Evolutionary conservation across 1,284 basidiomycete species (phyloP).

Genomic region (Coniophora puteana): DNA sequence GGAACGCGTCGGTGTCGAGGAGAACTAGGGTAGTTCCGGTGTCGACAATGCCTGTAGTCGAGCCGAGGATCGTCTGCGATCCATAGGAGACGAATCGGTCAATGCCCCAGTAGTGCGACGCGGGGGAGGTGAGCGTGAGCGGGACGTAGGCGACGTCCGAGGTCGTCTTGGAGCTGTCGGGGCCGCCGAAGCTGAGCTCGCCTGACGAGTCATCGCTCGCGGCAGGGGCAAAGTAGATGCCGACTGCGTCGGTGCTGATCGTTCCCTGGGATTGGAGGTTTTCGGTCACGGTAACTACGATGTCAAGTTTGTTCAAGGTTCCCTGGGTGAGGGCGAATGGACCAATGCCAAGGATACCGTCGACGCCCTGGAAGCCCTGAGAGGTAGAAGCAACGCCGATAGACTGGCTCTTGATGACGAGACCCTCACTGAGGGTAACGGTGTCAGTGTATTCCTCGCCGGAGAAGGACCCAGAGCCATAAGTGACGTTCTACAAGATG

Average conservation of each 20-base stretch:
- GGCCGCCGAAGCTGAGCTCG: conserved; percentile 42
- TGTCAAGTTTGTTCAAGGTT: conserved; percentile 20
- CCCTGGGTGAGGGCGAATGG: conserved; percentile 33
- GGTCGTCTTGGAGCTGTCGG: conserved; percentile 39
- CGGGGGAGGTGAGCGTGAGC: conserved; percentile 29
- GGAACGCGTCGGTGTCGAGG: conserved; percentile 40
- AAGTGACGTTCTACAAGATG: conserved; percentile 33
- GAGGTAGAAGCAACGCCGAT: conserved; percentile 38
- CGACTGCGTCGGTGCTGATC: conserved; percentile 37
- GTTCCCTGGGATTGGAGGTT: conserved; percentile 30
- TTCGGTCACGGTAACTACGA: conserved; percentile 34
- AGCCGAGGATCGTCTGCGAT: conserved; percentile 16
- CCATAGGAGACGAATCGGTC: conserved; percentile 28
- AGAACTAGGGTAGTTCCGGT: conserved; percentile 30
- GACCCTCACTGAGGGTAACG: conserved; percentile 26
- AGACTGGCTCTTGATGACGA: conserved; percentile 36
- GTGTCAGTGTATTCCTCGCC: conserved; percentile 34
- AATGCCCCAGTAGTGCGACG: conserved; percentile 31
- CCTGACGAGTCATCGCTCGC: conserved; percentile 31
- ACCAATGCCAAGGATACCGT: conserved; percentile 45
- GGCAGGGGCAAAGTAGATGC: conserved; percentile 44
- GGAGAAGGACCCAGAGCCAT: conserved; percentile 47
- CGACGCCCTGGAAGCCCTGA: conserved; percentile 33
- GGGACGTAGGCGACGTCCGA: conserved; percentile 40
- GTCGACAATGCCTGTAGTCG: conserved; percentile 29